Conservation (phyloP, 257 asterid genomes). For the Phtheirospermum japonicum region DNA sequence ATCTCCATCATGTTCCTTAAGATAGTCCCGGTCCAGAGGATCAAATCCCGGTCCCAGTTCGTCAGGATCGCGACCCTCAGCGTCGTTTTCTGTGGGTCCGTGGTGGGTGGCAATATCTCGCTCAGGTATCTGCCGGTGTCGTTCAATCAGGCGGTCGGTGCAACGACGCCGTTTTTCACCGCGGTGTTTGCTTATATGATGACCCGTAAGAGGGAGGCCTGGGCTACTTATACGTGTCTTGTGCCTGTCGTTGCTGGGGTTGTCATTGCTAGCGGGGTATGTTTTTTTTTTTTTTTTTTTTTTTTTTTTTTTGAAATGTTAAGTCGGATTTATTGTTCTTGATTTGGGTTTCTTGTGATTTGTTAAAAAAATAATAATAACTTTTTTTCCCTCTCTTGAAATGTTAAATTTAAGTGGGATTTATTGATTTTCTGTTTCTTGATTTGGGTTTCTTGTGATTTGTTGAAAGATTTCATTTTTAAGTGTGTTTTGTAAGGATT, state of each 20-base stretch:
- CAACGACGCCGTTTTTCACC: slow-evolving; percentile 94
- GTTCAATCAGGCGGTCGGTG: slow-evolving; percentile 95
- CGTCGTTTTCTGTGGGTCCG: slow-evolving; percentile 86
- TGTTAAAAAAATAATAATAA: no score
- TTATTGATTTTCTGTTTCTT: background rate
- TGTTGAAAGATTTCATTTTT: slow-evolving; percentile 4
- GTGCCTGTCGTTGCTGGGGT: slow-evolving; percentile 93
- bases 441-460: slow-evolving; percentile 18
- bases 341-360: slow-evolving; percentile 9
- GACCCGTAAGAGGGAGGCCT: slow-evolving; percentile 76
- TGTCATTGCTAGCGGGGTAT: slow-evolving; percentile 94
- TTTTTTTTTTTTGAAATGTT: background rate
- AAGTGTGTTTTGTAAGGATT: slow-evolving; percentile 4
- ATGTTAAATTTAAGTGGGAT: background rate
- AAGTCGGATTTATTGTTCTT: background rate
- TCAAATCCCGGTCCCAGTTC: slow-evolving; percentile 80
- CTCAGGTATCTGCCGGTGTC: slow-evolving; percentile 76
- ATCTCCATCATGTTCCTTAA: slow-evolving; percentile 69
- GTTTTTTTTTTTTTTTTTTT: slow-evolving; percentile 1
- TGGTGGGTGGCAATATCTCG: slow-evolving; percentile 93
- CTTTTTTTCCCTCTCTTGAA: background rate
- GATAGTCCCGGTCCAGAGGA: slow-evolving; percentile 73
- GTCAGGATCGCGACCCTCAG: slow-evolving; percentile 70
- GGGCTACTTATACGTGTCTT: slow-evolving; percentile 78
- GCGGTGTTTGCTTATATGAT: slow-evolving; percentile 83